Percentiles rank a stretch among this genome's conserved stretches.
phyloP scores from a whole-genome alignment of 768 basidiomycete species.

The Rhizopogon rudus region DNA sequence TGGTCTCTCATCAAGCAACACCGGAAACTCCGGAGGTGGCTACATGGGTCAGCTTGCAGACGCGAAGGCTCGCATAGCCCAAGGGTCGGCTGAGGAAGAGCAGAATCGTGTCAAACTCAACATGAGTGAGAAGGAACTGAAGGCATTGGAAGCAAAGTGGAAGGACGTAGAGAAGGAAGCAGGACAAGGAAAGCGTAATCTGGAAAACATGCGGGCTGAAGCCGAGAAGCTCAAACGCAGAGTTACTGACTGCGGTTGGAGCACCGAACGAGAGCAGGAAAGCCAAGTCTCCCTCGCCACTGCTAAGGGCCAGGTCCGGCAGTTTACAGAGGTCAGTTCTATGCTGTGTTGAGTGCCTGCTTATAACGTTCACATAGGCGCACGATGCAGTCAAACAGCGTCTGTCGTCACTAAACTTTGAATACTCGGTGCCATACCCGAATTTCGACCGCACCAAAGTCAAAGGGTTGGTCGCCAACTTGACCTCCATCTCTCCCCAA shows the following conservation, averaged over 20 bases:
- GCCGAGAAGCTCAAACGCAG: slow-evolving; percentile 52
- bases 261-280: slow-evolving; percentile 63
- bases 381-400: slow-evolving; percentile 64
- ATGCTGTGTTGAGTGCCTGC: neutral
- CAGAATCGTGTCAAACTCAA: slow-evolving; percentile 71
- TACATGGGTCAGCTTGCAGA: slow-evolving; percentile 96
- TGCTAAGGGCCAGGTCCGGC: slow-evolving; percentile 50
- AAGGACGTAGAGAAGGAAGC: slow-evolving; percentile 85
- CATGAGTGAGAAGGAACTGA: slow-evolving; percentile 77
- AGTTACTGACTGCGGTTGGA: slow-evolving; percentile 69
- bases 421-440: slow-evolving; percentile 71
- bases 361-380: slow-evolving; percentile 36
- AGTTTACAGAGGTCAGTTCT: slow-evolving; percentile 55
- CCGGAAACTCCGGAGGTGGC: slow-evolving; percentile 74
- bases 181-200: slow-evolving; percentile 63
- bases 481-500: slow-evolving; percentile 68
- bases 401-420: slow-evolving; percentile 74
- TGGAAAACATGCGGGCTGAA: slow-evolving; percentile 53
- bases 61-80: slow-evolving; percentile 69
- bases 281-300: slow-evolving; percentile 44
- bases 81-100: slow-evolving; percentile 79
- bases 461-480: slow-evolving; percentile 86
- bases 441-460: slow-evolving; percentile 83
- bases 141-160: slow-evolving; percentile 68
- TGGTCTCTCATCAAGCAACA: slow-evolving; percentile 71